phyloP scores from a whole-genome alignment of 768 basidiomycete genomes.

The Megacollybia marginata region DNA sequence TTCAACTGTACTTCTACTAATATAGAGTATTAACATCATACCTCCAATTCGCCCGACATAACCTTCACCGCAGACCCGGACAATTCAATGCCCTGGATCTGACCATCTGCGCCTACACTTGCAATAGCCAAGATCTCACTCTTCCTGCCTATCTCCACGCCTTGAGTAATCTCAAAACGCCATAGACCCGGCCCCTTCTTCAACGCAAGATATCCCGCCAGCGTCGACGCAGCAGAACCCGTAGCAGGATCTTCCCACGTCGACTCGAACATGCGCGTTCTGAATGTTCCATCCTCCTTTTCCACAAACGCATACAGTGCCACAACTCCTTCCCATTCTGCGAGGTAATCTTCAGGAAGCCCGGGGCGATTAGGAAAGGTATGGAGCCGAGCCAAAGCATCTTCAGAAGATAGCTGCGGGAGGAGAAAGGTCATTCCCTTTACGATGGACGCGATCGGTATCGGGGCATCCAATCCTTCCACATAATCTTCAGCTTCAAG shows the following conservation, averaged over 20 bases:
- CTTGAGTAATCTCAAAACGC: slow-evolving; percentile 31
- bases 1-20: no score
- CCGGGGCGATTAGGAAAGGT: slow-evolving; percentile 16
- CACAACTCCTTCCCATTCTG: slow-evolving; percentile 30
- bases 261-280: slow-evolving; percentile 35
- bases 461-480: slow-evolving; percentile 24
- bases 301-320: slow-evolving; percentile 30
- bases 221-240: slow-evolving; percentile 36
- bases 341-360: slow-evolving; percentile 21
- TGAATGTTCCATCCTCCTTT: slow-evolving; percentile 23
- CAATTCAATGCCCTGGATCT: slow-evolving; percentile 26
- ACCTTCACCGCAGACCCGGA: slow-evolving; percentile 32
- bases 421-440: slow-evolving; percentile 41
- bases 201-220: slow-evolving; percentile 31
- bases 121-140: slow-evolving; percentile 35
- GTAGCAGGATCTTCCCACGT: slow-evolving; percentile 38
- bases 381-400: slow-evolving; percentile 26
- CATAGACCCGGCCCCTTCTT: slow-evolving; percentile 28
- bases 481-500: slow-evolving; percentile 25
- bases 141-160: slow-evolving; percentile 38
- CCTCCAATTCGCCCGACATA: slow-evolving; percentile 24
- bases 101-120: slow-evolving; percentile 19
- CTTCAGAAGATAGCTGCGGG: slow-evolving; percentile 27
- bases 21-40: slow-evolving; percentile 3
- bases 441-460: slow-evolving; percentile 34